A percentile compares a stretch with the other conserved stretches of the same genome.
These are phyloP conservation scores for Cyclotella distinguenda DNA, from an alignment of 108 stramenopile genomes.

Conservation along the genomic window DNA sequence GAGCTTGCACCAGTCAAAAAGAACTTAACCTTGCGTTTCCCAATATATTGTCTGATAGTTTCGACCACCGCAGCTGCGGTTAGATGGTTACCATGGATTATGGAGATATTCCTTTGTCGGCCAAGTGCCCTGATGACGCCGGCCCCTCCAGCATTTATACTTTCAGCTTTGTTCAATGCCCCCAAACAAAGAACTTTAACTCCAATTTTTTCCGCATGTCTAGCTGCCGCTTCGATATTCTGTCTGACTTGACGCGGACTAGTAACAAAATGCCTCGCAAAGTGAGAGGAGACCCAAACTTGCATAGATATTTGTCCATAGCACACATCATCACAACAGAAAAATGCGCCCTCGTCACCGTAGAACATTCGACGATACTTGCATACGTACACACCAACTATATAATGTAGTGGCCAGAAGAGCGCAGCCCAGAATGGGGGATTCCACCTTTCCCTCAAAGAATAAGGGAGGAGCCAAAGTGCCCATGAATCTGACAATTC, in stretches of 20 bases:
- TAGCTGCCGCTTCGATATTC: slow-evolving; percentile 55
- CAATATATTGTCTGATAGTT: slow-evolving; percentile 40
- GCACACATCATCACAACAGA: slow-evolving; percentile 48
- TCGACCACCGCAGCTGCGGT: slow-evolving; percentile 58
- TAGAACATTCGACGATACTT: slow-evolving; percentile 43
- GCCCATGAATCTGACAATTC: slow-evolving; percentile 49
- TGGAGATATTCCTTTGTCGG: slow-evolving; percentile 37
- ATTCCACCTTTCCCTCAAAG: slow-evolving; percentile 46
- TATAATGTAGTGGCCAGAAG: slow-evolving; percentile 54
- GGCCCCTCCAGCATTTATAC: slow-evolving; percentile 59
- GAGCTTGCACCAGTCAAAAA: slow-evolving; percentile 61
- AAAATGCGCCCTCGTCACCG: slow-evolving; percentile 49
- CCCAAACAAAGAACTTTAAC: slow-evolving; percentile 57
- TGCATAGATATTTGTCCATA: slow-evolving; percentile 39
- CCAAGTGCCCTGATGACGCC: slow-evolving; percentile 49
- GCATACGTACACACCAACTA: slow-evolving; percentile 52
- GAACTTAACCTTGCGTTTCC: slow-evolving; percentile 30
- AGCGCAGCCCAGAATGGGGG: slow-evolving; percentile 39
- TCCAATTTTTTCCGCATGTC: slow-evolving; percentile 52
- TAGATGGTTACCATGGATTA: slow-evolving; percentile 65
- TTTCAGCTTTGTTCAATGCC: slow-evolving; percentile 64
- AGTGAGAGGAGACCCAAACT: slow-evolving; percentile 55
- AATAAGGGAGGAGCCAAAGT: slow-evolving; percentile 57
- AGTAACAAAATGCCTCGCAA: slow-evolving; percentile 55
- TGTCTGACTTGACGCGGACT: slow-evolving; percentile 30